Evolutionary conservation across 371 early-diverging fungal genomes (phyloP), one percentile per base, ranked within the genome.

Genomic region (Thermomucor indicae-seudaticae): DNA sequence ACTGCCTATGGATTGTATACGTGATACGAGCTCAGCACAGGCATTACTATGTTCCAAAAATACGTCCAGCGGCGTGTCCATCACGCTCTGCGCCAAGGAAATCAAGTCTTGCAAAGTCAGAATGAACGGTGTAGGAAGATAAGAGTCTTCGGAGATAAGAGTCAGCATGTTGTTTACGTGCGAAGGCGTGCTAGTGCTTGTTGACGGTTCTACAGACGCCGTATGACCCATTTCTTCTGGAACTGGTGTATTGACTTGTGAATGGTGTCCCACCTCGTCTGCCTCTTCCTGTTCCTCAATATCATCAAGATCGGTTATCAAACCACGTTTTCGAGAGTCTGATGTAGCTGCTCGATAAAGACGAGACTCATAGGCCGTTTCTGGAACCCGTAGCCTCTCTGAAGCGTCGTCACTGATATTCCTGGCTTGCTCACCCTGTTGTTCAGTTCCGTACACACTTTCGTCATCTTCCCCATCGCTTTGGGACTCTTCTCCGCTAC

Each of bases 71-170:
- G 80, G 67, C 6, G 77, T 82, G 55, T 82, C 83, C 45, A 82
- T 58, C 32, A 80, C 72, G 32, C 69, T 65, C 49, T 82, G 83
- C 0, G 80, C 79, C 24, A 79, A 57, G 3, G 70, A 52, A 50
- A 82, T 82, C 12, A 82, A 53, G 27, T 80, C 80, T 45, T 82
- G 83, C 17, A 82, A 51, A 1, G 78, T 79, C 23, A 78, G 52
- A 8, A 82, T 82, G 49, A 82, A 82, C 0, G 79, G 80, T 5
- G 80, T 80, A n/a, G 80, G 77, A 39, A 71, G 61, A 47, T 81
- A 77, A 0, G 79, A 69, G 40, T 79, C 82, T 54, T 81, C 82
- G 0, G 80, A 72, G 34, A 78, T 72, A 1, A 78, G 55, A 6
- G 76, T 75, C 2, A 79, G 53, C 30, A 70, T 64, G 27, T 75